phyloP scores from a whole-genome alignment of 257 asterid genomes.

The Nicotiana undulata region DNA sequence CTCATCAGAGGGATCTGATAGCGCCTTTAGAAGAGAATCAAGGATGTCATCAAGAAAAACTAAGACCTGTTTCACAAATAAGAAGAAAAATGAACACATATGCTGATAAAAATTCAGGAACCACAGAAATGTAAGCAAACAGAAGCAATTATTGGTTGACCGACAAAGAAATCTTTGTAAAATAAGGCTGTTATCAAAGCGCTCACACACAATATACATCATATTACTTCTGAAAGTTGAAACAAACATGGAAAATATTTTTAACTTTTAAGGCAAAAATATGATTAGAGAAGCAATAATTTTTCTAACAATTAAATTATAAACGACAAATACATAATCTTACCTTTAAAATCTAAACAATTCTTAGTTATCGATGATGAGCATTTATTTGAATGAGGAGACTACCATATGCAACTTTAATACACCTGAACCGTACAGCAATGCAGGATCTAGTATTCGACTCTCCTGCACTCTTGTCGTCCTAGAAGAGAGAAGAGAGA shows the following conservation, averaged over 20 bases:
- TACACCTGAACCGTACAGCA: not conserved
- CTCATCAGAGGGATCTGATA: slow-evolving; percentile 98
- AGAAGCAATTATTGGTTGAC: not conserved
- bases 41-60: slow-evolving; percentile 69
- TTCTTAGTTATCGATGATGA: not conserved
- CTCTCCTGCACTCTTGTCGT: not conserved
- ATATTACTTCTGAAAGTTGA: not conserved
- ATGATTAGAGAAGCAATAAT: not conserved
- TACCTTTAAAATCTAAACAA: not conserved
- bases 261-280: not conserved
- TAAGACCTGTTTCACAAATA: slow-evolving; percentile 59
- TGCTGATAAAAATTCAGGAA: slow-evolving; percentile 1
- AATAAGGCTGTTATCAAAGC: not conserved
- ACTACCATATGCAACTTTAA: not conserved
- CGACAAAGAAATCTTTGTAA: not conserved
- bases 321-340: not conserved
- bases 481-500: not conserved
- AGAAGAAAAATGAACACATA: slow-evolving; percentile 1
- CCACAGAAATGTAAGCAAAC: not conserved
- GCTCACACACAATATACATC: slow-evolving; percentile 1
- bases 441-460: not conserved
- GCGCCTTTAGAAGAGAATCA: slow-evolving; percentile 79
- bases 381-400: not conserved
- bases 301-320: not conserved
- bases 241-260: not conserved